A percentile compares a stretch with the other conserved stretches of the same genome.
These are phyloP conservation scores for Phylloporus arenicola DNA, from an alignment of 768 basidiomycete species.

Conservation along the genomic window DNA sequence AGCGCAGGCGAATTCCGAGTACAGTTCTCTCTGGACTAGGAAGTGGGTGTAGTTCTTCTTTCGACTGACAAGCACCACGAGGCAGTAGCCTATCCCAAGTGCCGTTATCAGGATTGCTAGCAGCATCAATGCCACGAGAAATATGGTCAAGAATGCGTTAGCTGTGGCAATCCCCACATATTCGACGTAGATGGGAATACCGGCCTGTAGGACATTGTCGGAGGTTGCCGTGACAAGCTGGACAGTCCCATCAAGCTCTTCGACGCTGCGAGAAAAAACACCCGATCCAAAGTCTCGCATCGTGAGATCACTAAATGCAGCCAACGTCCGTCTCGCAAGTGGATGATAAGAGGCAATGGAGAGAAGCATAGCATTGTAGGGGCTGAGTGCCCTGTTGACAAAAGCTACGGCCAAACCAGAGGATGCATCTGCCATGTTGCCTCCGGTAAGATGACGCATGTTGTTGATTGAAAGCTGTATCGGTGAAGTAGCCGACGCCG, in stretches of 20 bases:
- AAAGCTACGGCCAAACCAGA: constrained; percentile 62
- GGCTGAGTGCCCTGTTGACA: constrained; percentile 77
- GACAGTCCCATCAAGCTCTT: constrained; percentile 38
- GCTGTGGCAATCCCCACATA: constrained; percentile 72
- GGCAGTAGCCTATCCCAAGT: constrained; percentile 47
- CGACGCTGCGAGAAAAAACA: constrained; percentile 15
- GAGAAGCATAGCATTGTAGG: constrained; percentile 49
- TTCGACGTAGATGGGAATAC: constrained; percentile 79
- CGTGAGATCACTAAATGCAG: constrained; percentile 9
- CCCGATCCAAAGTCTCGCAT: constrained; percentile 2
- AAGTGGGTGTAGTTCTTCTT: constrained; percentile 17
- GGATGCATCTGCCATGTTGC: constrained; percentile 55
- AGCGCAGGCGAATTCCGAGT: constrained; percentile 44
- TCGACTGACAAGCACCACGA: constrained; percentile 29
- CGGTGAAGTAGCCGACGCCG: constrained; percentile 44
- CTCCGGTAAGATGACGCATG: constrained; percentile 82
- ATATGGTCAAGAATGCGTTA: constrained; percentile 89
- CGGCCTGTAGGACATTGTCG: constrained; percentile 67
- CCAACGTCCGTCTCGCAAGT: constrained; percentile 7
- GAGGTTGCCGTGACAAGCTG: constrained; percentile 61
- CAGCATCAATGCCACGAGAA: constrained; percentile 65
- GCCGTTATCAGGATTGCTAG: constrained; percentile 52
- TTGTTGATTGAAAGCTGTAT: constrained; percentile 75
- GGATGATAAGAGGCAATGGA: neutral
- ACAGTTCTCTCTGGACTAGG: constrained; percentile 29